A percentile compares a stretch with the other conserved stretches of the same genome.
These are phyloP conservation scores for Salix caprea DNA, from an alignment of 345 rosid species.

Conservation along the genomic window DNA sequence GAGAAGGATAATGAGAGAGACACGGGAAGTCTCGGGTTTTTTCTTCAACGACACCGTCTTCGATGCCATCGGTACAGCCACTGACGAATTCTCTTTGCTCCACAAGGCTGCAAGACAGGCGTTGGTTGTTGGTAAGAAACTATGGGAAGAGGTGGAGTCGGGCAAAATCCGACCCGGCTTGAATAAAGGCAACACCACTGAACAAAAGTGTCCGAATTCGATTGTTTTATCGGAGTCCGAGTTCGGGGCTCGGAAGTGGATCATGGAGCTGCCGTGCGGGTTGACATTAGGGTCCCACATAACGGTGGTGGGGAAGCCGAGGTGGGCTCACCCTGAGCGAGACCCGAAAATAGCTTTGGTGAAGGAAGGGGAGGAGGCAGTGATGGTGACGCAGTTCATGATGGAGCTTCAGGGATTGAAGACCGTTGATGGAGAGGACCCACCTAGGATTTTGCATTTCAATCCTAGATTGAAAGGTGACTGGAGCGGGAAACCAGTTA, in stretches of 20 bases:
- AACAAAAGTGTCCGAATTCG: slow-evolving; percentile 51
- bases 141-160: slow-evolving; percentile 65
- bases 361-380: slow-evolving; percentile 45
- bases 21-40: slow-evolving; percentile 6
- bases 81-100: slow-evolving; percentile 36
- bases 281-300: slow-evolving; percentile 78
- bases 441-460: slow-evolving; percentile 80
- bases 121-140: slow-evolving; percentile 60
- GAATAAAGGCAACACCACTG: slow-evolving; percentile 16
- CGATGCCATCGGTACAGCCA: neutral
- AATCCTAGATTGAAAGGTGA: slow-evolving; percentile 92
- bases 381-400: slow-evolving; percentile 78
- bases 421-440: slow-evolving; percentile 89
- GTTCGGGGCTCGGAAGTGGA: slow-evolving; percentile 29
- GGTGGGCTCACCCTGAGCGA: slow-evolving; percentile 51
- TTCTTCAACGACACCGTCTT: slow-evolving; percentile 20
- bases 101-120: slow-evolving; percentile 69
- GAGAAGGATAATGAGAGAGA: slow-evolving; percentile 19
- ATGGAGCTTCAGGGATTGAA: slow-evolving; percentile 87
- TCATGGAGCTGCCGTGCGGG: slow-evolving; percentile 82
- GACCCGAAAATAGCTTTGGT: slow-evolving; percentile 51
- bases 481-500: slow-evolving; percentile 80
- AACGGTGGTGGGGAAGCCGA: slow-evolving; percentile 74
- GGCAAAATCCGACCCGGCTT: slow-evolving; percentile 38
- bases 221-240: slow-evolving; percentile 59